Evolutionary conservation across 208 protist species (phyloP).

Genomic region (Zelonia costaricensis): DNA sequence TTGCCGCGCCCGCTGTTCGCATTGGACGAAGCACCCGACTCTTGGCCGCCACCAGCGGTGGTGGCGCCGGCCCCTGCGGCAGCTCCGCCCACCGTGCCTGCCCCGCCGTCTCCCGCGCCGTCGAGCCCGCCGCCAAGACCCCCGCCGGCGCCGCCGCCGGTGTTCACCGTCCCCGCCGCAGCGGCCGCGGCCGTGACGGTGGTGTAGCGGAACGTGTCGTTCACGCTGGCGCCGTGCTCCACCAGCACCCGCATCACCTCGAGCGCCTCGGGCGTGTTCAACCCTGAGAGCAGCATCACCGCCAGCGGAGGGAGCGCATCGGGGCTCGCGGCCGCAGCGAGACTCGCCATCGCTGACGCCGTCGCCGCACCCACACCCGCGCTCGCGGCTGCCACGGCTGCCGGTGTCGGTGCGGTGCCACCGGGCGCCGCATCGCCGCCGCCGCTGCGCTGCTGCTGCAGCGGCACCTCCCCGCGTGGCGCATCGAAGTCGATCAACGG

Average conservation of each 20-base stretch:
- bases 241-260: slow-evolving; percentile 56
- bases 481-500: too few relatives aligned
- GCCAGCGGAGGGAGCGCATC: slow-evolving; percentile 23
- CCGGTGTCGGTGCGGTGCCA: neutral
- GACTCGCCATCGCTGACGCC: too few relatives aligned
- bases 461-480: too few relatives aligned
- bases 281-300: slow-evolving; percentile 52
- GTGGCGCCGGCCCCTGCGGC: neutral
- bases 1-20: slow-evolving; percentile 5
- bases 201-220: slow-evolving; percentile 41
- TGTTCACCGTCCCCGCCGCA: neutral
- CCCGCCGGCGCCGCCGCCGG: neutral
- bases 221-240: slow-evolving; percentile 50
- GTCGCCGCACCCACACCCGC: too few relatives aligned
- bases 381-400: neutral
- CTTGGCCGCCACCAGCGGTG: neutral
- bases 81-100: neutral
- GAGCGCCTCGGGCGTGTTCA: slow-evolving; percentile 31
- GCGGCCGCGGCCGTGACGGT: slow-evolving; percentile 4
- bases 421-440: too few relatives aligned
- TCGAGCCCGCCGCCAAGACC: neutral
- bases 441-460: too few relatives aligned
- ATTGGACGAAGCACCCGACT: neutral
- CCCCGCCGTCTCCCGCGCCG: neutral
- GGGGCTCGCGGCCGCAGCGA: neutral